Evolutionary conservation across 192 early-diverging fungal genomes (phyloP).

Genomic region (Backusella tarrabulga): DNA sequence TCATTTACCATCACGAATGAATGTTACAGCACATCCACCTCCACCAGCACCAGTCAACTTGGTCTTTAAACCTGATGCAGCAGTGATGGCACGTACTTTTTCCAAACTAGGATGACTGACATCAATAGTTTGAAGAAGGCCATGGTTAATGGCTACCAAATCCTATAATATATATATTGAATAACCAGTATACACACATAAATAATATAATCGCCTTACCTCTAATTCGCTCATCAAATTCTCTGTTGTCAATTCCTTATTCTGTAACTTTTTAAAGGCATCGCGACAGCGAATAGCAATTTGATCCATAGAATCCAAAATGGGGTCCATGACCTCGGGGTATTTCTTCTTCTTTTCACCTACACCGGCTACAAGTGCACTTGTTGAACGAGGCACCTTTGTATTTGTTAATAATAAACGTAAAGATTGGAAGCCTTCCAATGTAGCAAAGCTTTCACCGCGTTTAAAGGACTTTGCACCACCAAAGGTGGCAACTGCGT

Average conservation of each 20-base stretch:
- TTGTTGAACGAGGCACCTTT: constrained; percentile 86
- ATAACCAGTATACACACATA: background rate
- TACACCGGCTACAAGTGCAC: constrained; percentile 80
- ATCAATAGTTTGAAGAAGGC: constrained; percentile 71
- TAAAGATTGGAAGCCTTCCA: constrained; percentile 59
- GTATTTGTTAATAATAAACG: constrained; percentile 90
- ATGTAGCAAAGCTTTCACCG: constrained; percentile 47
- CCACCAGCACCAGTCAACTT: constrained; percentile 98
- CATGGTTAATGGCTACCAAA: constrained; percentile 85
- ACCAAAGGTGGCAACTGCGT: constrained; percentile 87
- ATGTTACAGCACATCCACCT: constrained; percentile 91
- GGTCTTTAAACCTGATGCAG: constrained; percentile 58
- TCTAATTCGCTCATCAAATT: constrained; percentile 27
- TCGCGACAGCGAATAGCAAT: constrained; percentile 44
- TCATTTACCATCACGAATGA: constrained; percentile 62
- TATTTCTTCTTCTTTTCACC: constrained; percentile 53
- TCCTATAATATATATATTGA: constrained; percentile 39
- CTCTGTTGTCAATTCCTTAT: background rate
- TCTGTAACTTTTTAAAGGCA: constrained; percentile 36
- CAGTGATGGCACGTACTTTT: constrained; percentile 65
- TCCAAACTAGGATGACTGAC: constrained; percentile 87
- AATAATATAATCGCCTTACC: constrained; percentile 8
- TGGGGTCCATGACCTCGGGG: constrained; percentile 57
- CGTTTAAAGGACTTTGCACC: constrained; percentile 74
- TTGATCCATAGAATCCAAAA: constrained; percentile 68